Conservation (phyloP, 305 asterid species). For the Fraxinus angustifolia region DNA sequence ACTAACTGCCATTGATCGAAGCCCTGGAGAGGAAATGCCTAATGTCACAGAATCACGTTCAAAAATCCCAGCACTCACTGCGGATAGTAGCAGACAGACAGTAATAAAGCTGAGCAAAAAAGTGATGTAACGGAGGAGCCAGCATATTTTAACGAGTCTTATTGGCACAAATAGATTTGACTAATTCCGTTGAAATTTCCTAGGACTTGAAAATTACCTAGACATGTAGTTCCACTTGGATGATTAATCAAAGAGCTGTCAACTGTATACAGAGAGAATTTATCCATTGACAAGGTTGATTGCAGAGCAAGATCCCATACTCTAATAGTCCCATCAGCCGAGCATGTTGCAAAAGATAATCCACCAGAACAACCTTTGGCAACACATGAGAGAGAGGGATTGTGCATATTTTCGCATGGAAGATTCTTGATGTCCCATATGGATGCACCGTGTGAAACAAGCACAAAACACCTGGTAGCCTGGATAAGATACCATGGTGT, state of each 20-base stretch:
- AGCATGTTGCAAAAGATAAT: constrained; percentile 68
- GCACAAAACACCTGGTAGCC: constrained; percentile 64
- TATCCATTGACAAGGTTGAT: constrained; percentile 28
- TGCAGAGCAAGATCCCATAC: constrained; percentile 62
- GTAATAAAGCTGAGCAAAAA: neutral
- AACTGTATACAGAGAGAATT: constrained; percentile 21
- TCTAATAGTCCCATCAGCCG: constrained; percentile 63
- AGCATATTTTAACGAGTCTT: constrained; percentile 18
- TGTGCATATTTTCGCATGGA: constrained; percentile 57
- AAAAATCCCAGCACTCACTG: constrained; percentile 60
- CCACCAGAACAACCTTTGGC: constrained; percentile 70
- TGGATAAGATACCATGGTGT: constrained; percentile 44
- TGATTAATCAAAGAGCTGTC: constrained; percentile 23
- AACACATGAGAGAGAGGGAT: constrained; percentile 53
- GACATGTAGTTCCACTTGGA: constrained; percentile 29
- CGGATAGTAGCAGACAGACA: constrained; percentile 17
- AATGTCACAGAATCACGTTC: constrained; percentile 58
- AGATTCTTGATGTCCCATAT: constrained; percentile 64
- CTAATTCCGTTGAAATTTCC: constrained; percentile 5
- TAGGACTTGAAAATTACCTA: constrained; percentile 38
- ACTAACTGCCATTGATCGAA: constrained; percentile 62
- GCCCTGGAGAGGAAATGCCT: constrained; percentile 42
- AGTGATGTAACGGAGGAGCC: neutral
- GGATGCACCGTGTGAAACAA: constrained; percentile 61
- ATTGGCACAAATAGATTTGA: constrained; percentile 14